These are phyloP conservation scores for Periconia macrospinosa DNA, from an alignment of 2,329 filamentous ascomycete species.

Conservation along the genomic window DNA sequence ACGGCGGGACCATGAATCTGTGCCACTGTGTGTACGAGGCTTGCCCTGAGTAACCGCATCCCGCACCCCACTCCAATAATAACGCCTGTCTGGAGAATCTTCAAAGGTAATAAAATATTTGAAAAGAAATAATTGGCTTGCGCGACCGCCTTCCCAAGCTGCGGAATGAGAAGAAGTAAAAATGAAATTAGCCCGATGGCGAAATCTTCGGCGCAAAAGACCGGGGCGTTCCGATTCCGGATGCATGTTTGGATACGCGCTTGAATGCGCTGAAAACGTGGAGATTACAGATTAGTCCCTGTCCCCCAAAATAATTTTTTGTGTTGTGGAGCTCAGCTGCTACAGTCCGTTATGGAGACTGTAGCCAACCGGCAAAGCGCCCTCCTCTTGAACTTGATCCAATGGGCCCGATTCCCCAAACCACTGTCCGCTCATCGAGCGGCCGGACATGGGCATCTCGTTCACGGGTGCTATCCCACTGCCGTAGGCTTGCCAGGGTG, in stretches of 20 bases:
- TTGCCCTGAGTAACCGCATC: no score
- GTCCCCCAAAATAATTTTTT: background rate
- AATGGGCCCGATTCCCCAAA: slow-evolving; percentile 34
- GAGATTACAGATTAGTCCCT: background rate
- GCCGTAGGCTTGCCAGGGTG: slow-evolving; percentile 35
- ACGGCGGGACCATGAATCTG: background rate
- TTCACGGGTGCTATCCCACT: slow-evolving; percentile 23
- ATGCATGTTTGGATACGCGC: background rate
- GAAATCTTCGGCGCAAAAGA: no score
- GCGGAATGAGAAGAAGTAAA: background rate
- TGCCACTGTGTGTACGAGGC: background rate
- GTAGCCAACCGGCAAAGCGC: slow-evolving; percentile 30
- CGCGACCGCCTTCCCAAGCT: background rate
- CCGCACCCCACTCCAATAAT: background rate
- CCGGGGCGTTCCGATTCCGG: no score
- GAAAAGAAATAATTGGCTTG: background rate
- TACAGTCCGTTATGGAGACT: slow-evolving; percentile 23
- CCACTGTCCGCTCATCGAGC: slow-evolving; percentile 41
- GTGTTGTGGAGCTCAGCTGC: slow-evolving; percentile 35
- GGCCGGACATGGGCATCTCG: slow-evolving; percentile 30
- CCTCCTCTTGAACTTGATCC: slow-evolving; percentile 41
- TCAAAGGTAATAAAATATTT: background rate
- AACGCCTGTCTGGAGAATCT: background rate
- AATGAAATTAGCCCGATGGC: background rate
- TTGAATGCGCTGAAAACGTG: background rate